phyloP scores from a whole-genome alignment of 75 land plant genomes.

The Pinus albicaulis region DNA sequence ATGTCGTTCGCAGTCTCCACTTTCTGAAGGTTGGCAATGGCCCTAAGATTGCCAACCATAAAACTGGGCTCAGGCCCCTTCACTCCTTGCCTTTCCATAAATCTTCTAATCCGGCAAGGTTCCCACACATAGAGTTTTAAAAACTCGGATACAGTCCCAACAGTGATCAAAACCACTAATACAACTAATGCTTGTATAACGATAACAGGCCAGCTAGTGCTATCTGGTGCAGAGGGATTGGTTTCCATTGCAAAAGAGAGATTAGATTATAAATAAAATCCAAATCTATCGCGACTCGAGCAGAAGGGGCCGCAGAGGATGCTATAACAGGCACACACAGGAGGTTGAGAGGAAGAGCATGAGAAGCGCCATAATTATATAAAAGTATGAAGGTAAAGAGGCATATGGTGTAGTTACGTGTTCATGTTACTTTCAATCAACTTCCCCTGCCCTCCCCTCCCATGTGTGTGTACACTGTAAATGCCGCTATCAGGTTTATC shows the following conservation, averaged over 20 bases:
- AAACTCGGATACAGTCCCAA: neutral
- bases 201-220: neutral
- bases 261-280: neutral
- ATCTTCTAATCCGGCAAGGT: conserved; percentile 27
- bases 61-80: no score
- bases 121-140: conserved; percentile 12
- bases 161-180: neutral
- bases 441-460: no score
- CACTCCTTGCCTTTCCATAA: conserved; percentile 44
- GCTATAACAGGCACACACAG: neutral
- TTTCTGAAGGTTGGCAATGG: no score
- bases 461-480: no score
- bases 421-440: neutral
- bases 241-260: neutral
- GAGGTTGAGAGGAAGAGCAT: neutral
- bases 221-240: neutral
- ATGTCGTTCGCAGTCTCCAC: no score
- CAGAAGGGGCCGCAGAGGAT: neutral
- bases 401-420: neutral
- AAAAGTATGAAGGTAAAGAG: neutral
- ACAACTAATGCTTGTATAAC: neutral
- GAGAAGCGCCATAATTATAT: neutral
- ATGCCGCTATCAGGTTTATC: no score
- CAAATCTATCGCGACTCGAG: neutral
- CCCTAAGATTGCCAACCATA: no score